Evolutionary conservation across 192 early-diverging fungal species (phyloP).

Genomic region (Powellomyces hirtus): DNA sequence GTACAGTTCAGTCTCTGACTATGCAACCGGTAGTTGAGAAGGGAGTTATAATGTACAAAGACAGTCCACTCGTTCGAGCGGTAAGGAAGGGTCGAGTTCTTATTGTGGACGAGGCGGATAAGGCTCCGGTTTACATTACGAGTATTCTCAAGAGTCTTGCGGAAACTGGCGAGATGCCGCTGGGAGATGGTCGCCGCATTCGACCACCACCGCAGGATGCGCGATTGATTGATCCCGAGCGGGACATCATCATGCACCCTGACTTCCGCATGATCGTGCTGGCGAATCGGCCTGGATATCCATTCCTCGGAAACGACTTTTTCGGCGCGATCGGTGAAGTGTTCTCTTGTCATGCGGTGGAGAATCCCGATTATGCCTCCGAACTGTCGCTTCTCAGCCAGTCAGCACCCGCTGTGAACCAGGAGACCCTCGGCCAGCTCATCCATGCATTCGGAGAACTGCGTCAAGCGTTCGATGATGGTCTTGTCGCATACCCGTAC

Average conservation of each 20-base stretch:
- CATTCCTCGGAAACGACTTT: slow-evolving; percentile 81
- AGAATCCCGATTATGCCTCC: slow-evolving; percentile 74
- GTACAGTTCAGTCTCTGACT: slow-evolving; percentile 74
- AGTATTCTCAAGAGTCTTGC: slow-evolving; percentile 69
- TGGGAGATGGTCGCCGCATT: slow-evolving; percentile 74
- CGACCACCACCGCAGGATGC: slow-evolving; percentile 19
- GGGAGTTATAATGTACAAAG: slow-evolving; percentile 68
- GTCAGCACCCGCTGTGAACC: slow-evolving; percentile 71
- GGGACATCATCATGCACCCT: slow-evolving; percentile 39
- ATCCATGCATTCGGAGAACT: slow-evolving; percentile 72
- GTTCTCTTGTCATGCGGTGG: slow-evolving; percentile 64
- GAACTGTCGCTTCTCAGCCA: slow-evolving; percentile 71
- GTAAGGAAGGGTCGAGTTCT: slow-evolving; percentile 62
- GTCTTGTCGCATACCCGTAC: slow-evolving; percentile 77
- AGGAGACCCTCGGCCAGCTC: slow-evolving; percentile 61
- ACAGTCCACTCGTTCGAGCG: slow-evolving; percentile 64
- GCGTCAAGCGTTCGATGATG: slow-evolving; percentile 68
- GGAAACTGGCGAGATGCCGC: slow-evolving; percentile 76
- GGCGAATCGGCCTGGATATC: slow-evolving; percentile 78
- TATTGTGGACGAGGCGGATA: slow-evolving; percentile 81
- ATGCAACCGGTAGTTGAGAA: slow-evolving; percentile 69
- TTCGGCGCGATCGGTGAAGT: slow-evolving; percentile 78
- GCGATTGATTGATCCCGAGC: background rate
- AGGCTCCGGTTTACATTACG: slow-evolving; percentile 77
- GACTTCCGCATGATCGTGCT: slow-evolving; percentile 82